phyloP scores from a whole-genome alignment of 345 rosid species.

The Citrus australasica region DNA sequence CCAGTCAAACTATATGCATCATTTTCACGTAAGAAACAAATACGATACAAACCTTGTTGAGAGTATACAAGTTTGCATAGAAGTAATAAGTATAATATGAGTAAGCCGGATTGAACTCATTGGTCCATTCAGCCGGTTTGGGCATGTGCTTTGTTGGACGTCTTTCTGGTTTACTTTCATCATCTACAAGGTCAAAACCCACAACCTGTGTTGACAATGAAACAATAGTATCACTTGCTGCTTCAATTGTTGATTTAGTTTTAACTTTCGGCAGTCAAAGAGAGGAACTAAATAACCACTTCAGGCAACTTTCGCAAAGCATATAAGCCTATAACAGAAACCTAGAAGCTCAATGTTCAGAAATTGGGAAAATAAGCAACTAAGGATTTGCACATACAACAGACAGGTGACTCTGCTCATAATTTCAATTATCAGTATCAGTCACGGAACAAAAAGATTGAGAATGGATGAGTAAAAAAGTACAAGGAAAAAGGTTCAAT shows the following conservation, averaged over 20 bases:
- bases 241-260: background rate
- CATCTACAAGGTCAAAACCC: slow-evolving; percentile 59
- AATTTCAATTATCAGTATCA: background rate
- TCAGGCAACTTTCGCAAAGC: background rate
- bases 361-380: background rate
- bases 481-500: background rate
- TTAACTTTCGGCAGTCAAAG: background rate
- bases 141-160: slow-evolving; percentile 66
- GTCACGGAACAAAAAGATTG: background rate
- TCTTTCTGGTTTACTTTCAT: slow-evolving; percentile 61
- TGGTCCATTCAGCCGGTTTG: slow-evolving; percentile 51
- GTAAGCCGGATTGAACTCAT: slow-evolving; percentile 54
- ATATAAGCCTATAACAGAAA: background rate
- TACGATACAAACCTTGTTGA: slow-evolving; percentile 36
- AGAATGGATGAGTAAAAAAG: background rate
- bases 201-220: slow-evolving; percentile 40
- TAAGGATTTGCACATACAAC: background rate
- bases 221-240: background rate
- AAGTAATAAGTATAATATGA: slow-evolving; percentile 59
- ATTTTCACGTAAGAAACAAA: slow-evolving; percentile 1
- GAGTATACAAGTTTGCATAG: slow-evolving; percentile 49
- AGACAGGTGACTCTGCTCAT: background rate
- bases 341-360: background rate
- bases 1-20: background rate
- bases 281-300: background rate